Base-by-base conservation (phyloP, 805 yeast genomes). In the Saturnispora dispora region DNA sequence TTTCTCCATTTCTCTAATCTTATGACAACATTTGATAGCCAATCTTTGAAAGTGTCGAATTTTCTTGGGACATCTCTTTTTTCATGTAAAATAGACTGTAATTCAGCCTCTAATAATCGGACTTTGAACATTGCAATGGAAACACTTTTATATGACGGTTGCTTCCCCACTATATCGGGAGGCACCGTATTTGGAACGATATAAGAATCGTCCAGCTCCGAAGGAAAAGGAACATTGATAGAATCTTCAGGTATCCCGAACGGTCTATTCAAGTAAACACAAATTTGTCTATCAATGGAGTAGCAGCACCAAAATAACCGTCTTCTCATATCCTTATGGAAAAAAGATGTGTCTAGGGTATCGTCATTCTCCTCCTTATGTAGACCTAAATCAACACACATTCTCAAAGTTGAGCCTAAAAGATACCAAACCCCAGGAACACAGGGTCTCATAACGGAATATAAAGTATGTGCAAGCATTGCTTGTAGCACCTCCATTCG, bases 391-490 rank as follows among this genome's bases (percentile, higher is more conserved):
- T 89, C 96, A 28, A 88, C 87, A 58, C 91, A 82, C 47, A 87
- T 66, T 54, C 96, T 73, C 47, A 88, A 66, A 0, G 91, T 89
- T 1, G 87, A 78, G 0, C 96, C 96, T 56, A 87, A 69, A 4
- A 85, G 79, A 63, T 87, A 87, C 97, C 97, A 89, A n/a, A 87
- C 88, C 3, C 96, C 93, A 0, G 96, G 96, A 13, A 79, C 78
- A 1, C 91, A 82, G 0, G 96, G 96, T 52, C 96, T 74, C 96
- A 89, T 88, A 33, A 84, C 73, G 0, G 95, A 80, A 62, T 85
- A 89, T 4, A 83, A 62, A 0, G 91, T 79, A 41, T 85, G 67
- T 13, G 87, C 69, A 17, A 89, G 63, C 13, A 86, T 70, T 0
- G 90, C 89, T 60, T 85, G 91, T 3, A 89, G 65, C 1, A 85